Evolutionary conservation across 306 rosid genomes (phyloP).

Genomic region (Cucurbita maxima): DNA sequence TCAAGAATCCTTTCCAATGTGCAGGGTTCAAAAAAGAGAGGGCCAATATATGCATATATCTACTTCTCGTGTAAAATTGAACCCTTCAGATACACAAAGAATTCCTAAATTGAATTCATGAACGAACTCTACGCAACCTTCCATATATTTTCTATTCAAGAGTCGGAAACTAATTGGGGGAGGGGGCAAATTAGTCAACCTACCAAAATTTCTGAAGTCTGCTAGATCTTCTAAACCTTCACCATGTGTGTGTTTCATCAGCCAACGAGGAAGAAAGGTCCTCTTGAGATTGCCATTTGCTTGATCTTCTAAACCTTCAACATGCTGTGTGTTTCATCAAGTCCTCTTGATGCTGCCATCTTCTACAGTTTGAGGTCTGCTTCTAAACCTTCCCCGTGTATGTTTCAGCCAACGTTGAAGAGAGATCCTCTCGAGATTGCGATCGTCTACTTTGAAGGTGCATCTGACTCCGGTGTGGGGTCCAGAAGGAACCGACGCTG

Average conservation of each 20-base stretch:
- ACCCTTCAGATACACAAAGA: constrained; percentile 8
- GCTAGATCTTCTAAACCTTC: constrained; percentile 33
- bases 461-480: constrained; percentile 80
- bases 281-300: constrained; percentile 52
- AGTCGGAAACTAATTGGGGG: constrained; percentile 8
- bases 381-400: constrained; percentile 58
- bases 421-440: constrained; percentile 91
- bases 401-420: constrained; percentile 55
- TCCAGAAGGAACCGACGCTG: constrained; percentile 54
- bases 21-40: neutral
- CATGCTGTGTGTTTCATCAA: constrained; percentile 47
- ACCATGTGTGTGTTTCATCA: constrained; percentile 44
- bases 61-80: neutral
- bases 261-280: constrained; percentile 66
- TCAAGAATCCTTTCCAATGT: no score
- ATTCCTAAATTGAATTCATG: constrained; percentile 10
- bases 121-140: constrained; percentile 2
- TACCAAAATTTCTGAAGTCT: constrained; percentile 32
- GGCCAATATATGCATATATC: neutral
- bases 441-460: constrained; percentile 89
- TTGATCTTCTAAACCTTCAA: constrained; percentile 33
- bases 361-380: constrained; percentile 35
- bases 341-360: constrained; percentile 67
- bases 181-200: constrained; percentile 14
- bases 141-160: constrained; percentile 1